Base-by-base conservation (phyloP, 495 filamentous ascomycete species). In the Thermothielavioides terrestris region DNA sequence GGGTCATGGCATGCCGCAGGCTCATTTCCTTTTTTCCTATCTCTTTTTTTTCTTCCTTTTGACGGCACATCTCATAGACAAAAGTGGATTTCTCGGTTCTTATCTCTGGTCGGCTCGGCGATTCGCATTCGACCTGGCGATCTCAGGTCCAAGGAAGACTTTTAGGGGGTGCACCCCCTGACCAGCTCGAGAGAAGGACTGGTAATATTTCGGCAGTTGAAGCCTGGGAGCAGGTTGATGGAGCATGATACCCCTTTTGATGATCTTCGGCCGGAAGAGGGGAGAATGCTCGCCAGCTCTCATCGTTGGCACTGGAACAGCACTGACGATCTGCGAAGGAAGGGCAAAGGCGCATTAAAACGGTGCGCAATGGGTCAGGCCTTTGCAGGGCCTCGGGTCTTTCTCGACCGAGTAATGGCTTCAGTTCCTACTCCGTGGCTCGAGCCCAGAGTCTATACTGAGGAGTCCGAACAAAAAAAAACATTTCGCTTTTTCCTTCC, bases 1-100 rank as follows among this genome's bases (percentile, higher is more conserved):
- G 34, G 63, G 58, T 62, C 61, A 67, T 61, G 60, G 47, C 49
- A 57, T 55, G 65, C 67, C 67, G 64, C 63, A 51, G 48, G 49
- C 44, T 50, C 36, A 54, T 53, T 54, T 45, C 53, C 59, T 59
- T 55, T 57, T 47, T 54, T 36, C 59, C 59, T 55, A 56, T 47
- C 52, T 36, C 55, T 58, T 61, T 54, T 56, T 60, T 57, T 55
- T 57, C 62, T 49, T 55, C 54, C 67, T 59, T 58, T 59, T 52
- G 35, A 56, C 39, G 51, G 61, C 61, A 57, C 54, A 56, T 68
- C 59, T 67, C 68, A 74, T 79, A 79, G 77, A 80, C 70, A 78
- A 78, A 78, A 78, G 72, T 72, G 73, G 75, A 73, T 75, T 72
- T 72, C 71, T 75, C 70, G 60, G 65, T 70, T 68, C 58, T 46